Conservation (phyloP, 2,329 filamentous ascomycete species). For the Ilyonectria destructans region DNA sequence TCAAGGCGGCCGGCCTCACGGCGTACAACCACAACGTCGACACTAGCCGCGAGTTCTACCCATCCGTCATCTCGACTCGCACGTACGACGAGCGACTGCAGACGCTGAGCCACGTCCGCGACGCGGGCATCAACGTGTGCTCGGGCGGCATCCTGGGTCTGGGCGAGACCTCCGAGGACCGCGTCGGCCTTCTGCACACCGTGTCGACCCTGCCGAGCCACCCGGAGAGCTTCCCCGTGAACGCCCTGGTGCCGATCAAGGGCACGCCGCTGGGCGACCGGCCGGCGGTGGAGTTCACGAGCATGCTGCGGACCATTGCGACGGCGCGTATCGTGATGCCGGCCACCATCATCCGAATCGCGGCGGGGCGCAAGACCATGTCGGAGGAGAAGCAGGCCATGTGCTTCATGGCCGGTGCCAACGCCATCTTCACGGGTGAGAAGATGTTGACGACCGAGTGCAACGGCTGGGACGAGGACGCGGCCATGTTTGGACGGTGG, state of each 20-base stretch:
- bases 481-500: slow-evolving; percentile 86
- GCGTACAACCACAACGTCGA: slow-evolving; percentile 97
- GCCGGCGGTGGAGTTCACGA: slow-evolving; percentile 82
- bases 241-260: slow-evolving; percentile 91
- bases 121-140: slow-evolving; percentile 92
- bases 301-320: slow-evolving; percentile 86
- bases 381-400: slow-evolving; percentile 90
- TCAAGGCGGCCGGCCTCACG: slow-evolving; percentile 88
- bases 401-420: slow-evolving; percentile 92
- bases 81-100: slow-evolving; percentile 89
- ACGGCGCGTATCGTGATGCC: slow-evolving; percentile 89
- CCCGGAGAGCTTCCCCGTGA: slow-evolving; percentile 93
- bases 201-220: slow-evolving; percentile 86
- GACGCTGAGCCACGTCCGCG: slow-evolving; percentile 85
- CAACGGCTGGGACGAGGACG: slow-evolving; percentile 92
- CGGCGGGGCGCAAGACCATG: slow-evolving; percentile 88
- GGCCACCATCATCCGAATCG: slow-evolving; percentile 87
- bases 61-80: slow-evolving; percentile 87
- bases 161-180: slow-evolving; percentile 84
- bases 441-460: slow-evolving; percentile 96
- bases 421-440: slow-evolving; percentile 95
- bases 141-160: slow-evolving; percentile 91
- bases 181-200: slow-evolving; percentile 87
- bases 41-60: slow-evolving; percentile 91
- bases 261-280: slow-evolving; percentile 88